Evolutionary conservation across 176 grass and related monocot species (phyloP).

Genomic region (Oryza coarctata): DNA sequence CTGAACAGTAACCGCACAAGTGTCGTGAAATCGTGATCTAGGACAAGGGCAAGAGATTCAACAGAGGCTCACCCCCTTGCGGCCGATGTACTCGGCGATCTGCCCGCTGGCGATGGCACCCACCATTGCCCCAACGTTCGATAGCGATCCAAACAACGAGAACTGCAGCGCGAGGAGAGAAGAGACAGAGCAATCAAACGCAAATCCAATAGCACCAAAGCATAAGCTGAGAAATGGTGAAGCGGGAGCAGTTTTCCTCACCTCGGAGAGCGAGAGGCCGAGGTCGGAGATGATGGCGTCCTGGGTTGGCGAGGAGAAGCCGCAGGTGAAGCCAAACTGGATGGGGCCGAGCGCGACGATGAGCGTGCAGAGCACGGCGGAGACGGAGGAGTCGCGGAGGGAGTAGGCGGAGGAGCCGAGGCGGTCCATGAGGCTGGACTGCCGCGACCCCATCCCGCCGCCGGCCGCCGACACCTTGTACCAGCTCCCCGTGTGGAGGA

Average conservation of each 20-base stretch:
- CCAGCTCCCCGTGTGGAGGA: slow-evolving; percentile 99
- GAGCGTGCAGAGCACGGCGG: slow-evolving; percentile 82
- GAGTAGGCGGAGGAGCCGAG: slow-evolving; percentile 61
- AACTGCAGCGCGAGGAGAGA: slow-evolving; percentile 38
- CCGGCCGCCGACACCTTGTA: slow-evolving; percentile 61
- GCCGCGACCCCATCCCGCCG: slow-evolving; percentile 64
- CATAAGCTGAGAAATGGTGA: neutral
- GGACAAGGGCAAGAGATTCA: neutral
- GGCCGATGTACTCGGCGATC: slow-evolving; percentile 86
- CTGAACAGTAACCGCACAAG: neutral
- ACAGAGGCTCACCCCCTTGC: slow-evolving; percentile 66
- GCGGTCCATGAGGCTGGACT: slow-evolving; percentile 79
- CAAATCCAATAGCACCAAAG: neutral
- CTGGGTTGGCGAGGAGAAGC: slow-evolving; percentile 83
- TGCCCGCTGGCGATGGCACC: slow-evolving; percentile 88
- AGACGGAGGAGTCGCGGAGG: slow-evolving; percentile 63
- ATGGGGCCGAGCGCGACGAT: slow-evolving; percentile 86
- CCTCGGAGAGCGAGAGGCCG: slow-evolving; percentile 80
- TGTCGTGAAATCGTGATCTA: neutral
- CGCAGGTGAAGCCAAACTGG: slow-evolving; percentile 87
- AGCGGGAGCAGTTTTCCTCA: neutral
- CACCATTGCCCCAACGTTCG: slow-evolving; percentile 89
- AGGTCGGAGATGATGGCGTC: slow-evolving; percentile 74
- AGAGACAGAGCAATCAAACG: neutral
- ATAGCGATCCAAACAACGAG: slow-evolving; percentile 77